Base-by-base conservation (phyloP, 2,329 filamentous ascomycete genomes). In the Botrytis porri region DNA sequence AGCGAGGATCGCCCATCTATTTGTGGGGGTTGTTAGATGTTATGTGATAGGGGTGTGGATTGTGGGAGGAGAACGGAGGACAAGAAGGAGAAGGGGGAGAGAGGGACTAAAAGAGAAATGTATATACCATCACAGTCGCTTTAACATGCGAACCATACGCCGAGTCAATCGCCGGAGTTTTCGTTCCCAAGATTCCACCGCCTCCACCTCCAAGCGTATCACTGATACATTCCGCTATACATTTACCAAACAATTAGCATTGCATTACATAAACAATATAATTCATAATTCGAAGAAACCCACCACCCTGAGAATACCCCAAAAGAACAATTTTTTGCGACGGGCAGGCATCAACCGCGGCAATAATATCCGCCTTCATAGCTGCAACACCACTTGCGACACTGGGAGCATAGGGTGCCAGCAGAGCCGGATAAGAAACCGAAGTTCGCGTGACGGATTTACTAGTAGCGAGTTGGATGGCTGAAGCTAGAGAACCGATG, bases 301-400 rank as follows among this genome's bases (percentile, higher is more conserved):
- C 32, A 66, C 64, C 64, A 45, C 66, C 66, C 51, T 69, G 66
- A 10, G 48, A 57, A 32, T 69, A 69, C 5, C 66, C 66, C 14
- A 69, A 35, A 10, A 69, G n/a, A 3, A 69, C 66, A n/a, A 69
- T 69, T 29, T 69, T 69, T 37, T 57, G 35, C 10, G 25, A 8
- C 10, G 66, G 66, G 35, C 66, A 69, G 18, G 66, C 66, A 12
- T 69, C 51, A 2, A 69, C 51, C 14, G 66, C 66, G 18, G 66
- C 64, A 3, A 60, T 43, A 14, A 69, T 39, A 66, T 66, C 66
- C 5, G 37, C 10, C 22, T 59, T 69, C 66, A 69, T 69, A 1
- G 66, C 66, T n/a, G 66, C 66, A 4, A 69, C 66, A 3, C 66
- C 66, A 32, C 51, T 69, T n/a, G 66, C 66, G n/a, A 69, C 66